A percentile compares a stretch with the other conserved stretches of the same genome.
phyloP scores from a whole-genome alignment of 306 rosid genomes.

The Clitoria ternatea region DNA sequence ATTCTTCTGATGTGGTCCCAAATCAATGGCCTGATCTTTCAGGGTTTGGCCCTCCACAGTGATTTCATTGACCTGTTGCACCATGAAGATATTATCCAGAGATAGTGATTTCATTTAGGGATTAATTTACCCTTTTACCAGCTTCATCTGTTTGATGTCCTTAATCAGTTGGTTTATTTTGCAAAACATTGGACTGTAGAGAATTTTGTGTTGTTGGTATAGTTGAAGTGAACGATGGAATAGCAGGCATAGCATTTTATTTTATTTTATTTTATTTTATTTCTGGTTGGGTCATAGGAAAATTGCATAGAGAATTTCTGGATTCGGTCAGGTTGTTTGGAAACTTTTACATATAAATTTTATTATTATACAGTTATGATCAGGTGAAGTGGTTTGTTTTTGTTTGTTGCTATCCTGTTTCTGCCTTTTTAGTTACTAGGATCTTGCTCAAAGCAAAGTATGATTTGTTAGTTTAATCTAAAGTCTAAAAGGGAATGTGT shows the following conservation, averaged over 20 bases:
- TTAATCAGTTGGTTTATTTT: conserved; percentile 9
- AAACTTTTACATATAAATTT: conserved; percentile 7
- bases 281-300: background rate
- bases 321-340: conserved; percentile 30
- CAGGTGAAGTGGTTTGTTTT: background rate
- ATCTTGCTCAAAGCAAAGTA: background rate
- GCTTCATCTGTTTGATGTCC: conserved; percentile 7
- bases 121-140: background rate
- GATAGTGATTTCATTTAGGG: background rate
- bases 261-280: background rate
- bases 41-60: conserved; percentile 38
- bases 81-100: background rate
- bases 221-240: conserved; percentile 23
- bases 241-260: conserved; percentile 2
- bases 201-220: conserved; percentile 22
- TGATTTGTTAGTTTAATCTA: background rate
- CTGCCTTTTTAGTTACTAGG: background rate
- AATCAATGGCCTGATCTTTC: conserved; percentile 44
- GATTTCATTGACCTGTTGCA: conserved; percentile 13
- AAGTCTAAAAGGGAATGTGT: background rate
- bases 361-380: conserved; percentile 14
- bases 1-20: conserved; percentile 24
- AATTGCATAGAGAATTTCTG: conserved; percentile 28
- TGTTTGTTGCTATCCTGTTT: background rate
- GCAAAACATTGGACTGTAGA: conserved; percentile 4